A percentile compares a stretch with the other conserved stretches of the same genome.
phyloP scores from a whole-genome alignment of 1,284 basidiomycete genomes.

The Hypsizygus ulmarius region DNA sequence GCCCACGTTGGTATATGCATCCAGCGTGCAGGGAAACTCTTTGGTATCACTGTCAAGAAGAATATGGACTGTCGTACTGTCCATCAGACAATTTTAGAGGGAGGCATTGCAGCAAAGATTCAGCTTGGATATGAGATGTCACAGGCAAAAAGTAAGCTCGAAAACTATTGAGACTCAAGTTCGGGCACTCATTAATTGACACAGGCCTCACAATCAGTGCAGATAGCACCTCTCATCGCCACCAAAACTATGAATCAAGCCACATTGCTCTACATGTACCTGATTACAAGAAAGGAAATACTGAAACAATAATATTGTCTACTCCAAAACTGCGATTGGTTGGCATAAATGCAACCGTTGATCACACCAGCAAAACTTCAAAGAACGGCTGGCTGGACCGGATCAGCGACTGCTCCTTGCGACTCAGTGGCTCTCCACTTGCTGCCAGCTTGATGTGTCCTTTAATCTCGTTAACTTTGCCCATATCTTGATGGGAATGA shows the following conservation, averaged over 20 bases:
- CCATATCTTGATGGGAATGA: constrained; percentile 22
- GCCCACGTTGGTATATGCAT: no score
- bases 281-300: constrained; percentile 12
- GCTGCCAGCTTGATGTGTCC: constrained; percentile 11
- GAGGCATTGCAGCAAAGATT: constrained; percentile 19
- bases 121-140: constrained; percentile 21
- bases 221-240: constrained; percentile 20
- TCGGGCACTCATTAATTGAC: no score
- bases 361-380: constrained; percentile 12
- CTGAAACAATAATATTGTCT: not conserved
- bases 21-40: no score
- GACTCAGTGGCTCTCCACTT: constrained; percentile 20
- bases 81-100: constrained; percentile 1
- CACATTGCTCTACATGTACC: constrained; percentile 19
- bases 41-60: not conserved
- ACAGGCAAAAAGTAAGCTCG: constrained; percentile 3
- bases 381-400: constrained; percentile 14
- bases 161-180: no score
- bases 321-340: constrained; percentile 14
- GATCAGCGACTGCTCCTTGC: constrained; percentile 10
- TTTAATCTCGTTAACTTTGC: constrained; percentile 14
- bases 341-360: constrained; percentile 17
- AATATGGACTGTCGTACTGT: not conserved
- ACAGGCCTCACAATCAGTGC: constrained; percentile 20
- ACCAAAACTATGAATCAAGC: constrained; percentile 19